Evolutionary conservation across 1,284 basidiomycete species (phyloP), one percentile per base, ranked within the genome.

Genomic region (Leccinum insigne): DNA sequence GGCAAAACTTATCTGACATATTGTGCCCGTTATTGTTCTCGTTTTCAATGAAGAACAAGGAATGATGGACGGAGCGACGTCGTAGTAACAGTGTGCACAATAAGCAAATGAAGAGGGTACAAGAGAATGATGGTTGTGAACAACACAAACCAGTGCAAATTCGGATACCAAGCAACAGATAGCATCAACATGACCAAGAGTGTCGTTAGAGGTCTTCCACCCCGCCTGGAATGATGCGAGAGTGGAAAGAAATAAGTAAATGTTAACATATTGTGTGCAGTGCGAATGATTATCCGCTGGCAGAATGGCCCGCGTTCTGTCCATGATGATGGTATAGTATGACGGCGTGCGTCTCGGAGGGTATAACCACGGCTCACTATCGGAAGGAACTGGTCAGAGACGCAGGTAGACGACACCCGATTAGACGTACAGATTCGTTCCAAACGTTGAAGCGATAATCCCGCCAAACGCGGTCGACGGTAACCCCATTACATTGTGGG

Each of bases 361-460:
- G 74, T 75, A 77, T 77, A 67, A 63, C 56, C 56, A 60, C 40
- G 57, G 67, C 35, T 78, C 70, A 75, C 74, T 75, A 67, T 58
- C 29, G 38, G 60, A 62, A 38, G 56, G 42, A 29, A 60, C 63
- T 58, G 44, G 61, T 67, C 23, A 75, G 61, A 18, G 10, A 42
- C 8, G 58, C 23, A 32, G n/a, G 18, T 9, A n/a, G n/a, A 16
- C 1, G 3, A 60, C 4, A 38, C 6, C 10, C 35, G 11, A 40
- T 44, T 14, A 16, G 38, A 77, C 77, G 54, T 67, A 75, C 75
- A 64, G 76, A 75, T 63, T 82, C 81, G 62, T 78, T 77, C 85
- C 86, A 89, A 70, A 88, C 80, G 72, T 79, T 86, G 71, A 86
- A 85, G 63, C 86, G 83, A 77, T 87, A 82, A 73, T 91, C 89